A percentile compares a stretch with the other conserved stretches of the same genome.
Evolutionary conservation across 352 stramenopile genomes (phyloP).

Genomic region (Globisporangium canariense): DNA sequence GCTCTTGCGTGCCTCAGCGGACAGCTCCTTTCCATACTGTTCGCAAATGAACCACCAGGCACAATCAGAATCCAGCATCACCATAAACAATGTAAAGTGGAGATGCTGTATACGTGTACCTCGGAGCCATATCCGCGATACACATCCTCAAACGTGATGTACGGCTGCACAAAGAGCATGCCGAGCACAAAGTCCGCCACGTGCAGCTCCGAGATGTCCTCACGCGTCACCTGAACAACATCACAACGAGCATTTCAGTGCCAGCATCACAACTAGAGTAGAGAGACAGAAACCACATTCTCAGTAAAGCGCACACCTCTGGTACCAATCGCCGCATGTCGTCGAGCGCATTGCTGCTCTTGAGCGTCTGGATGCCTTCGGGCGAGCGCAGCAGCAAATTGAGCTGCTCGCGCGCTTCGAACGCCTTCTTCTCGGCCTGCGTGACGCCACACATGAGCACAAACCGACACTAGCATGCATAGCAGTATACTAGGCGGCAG

Average conservation of each 20-base stretch:
- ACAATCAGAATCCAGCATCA: neutral
- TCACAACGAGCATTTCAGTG: neutral
- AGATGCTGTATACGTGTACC: conserved; percentile 22
- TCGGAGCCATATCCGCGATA: conserved; percentile 66
- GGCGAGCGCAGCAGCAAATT: conserved; percentile 44
- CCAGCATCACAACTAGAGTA: neutral
- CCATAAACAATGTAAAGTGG: neutral
- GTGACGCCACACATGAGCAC: neutral
- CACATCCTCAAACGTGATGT: conserved; percentile 49
- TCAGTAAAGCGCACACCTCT: conserved; percentile 25
- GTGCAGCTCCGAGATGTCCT: conserved; percentile 71
- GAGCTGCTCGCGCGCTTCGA: conserved; percentile 49
- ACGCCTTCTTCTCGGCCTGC: conserved; percentile 49
- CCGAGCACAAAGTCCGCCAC: conserved; percentile 79
- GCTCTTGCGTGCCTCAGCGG: conserved; percentile 71
- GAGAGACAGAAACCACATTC: neutral
- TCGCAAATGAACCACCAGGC: neutral
- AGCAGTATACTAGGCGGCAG: neutral
- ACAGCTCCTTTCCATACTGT: conserved; percentile 84
- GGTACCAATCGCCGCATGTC: conserved; percentile 69
- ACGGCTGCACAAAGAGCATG: conserved; percentile 79
- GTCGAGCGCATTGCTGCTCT: conserved; percentile 42
- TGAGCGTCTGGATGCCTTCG: conserved; percentile 58
- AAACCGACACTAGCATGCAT: neutral
- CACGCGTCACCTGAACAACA: conserved; percentile 40